Conservation (phyloP, 2,329 filamentous ascomycete genomes). For the Ophiostoma sp. region DNA sequence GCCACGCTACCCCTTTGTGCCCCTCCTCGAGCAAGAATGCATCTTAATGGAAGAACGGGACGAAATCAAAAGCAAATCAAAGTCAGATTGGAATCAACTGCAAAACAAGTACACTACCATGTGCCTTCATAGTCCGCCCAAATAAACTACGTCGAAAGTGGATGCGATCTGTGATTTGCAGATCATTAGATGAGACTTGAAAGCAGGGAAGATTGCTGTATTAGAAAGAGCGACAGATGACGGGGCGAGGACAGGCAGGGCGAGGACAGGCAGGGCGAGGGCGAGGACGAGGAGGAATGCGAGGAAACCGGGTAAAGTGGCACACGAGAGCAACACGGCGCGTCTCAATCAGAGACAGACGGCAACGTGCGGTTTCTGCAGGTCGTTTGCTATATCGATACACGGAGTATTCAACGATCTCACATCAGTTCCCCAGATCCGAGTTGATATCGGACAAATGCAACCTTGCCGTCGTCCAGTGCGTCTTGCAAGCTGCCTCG, state of each 20-base stretch:
- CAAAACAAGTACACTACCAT: too few species aligned
- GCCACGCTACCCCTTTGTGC: not conserved
- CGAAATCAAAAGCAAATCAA: not conserved
- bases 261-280: not conserved
- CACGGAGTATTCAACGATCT: not conserved
- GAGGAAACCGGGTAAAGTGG: conserved; percentile 8
- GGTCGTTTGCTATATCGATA: too few species aligned
- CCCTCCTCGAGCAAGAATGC: not conserved
- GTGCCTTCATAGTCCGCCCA: too few species aligned
- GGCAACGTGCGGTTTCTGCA: not conserved
- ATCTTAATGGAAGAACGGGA: conserved; percentile 2
- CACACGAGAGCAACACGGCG: conserved; percentile 10
- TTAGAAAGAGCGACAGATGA: too few species aligned
- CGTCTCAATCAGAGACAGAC: conserved; percentile 3
- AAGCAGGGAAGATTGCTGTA: too few species aligned
- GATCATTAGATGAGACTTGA: too few species aligned
- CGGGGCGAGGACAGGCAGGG: too few species aligned
- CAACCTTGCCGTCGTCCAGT: not conserved
- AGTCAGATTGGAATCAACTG: too few species aligned
- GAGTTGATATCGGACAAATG: not conserved
- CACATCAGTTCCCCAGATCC: conserved; percentile 1
- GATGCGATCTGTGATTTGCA: too few species aligned
- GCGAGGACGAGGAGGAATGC: not conserved
- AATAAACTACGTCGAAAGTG: too few species aligned
- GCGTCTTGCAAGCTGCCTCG: not conserved